These are phyloP conservation scores for Rugonectria rugulosa DNA, from an alignment of 2,329 filamentous ascomycete genomes.

Conservation along the genomic window DNA sequence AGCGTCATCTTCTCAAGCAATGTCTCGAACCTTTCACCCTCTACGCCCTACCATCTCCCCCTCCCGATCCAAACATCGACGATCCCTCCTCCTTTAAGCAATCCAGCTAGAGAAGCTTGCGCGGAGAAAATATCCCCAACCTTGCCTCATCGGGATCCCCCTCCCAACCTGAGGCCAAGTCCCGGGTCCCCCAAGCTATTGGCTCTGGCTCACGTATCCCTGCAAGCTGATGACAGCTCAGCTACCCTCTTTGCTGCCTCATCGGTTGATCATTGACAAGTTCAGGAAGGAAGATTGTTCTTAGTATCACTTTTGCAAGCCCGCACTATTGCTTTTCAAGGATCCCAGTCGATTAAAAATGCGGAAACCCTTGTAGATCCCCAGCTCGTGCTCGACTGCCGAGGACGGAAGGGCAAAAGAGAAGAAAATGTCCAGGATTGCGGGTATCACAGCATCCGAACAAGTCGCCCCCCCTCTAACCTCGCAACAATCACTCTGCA, in stretches of 20 bases:
- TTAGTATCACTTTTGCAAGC: not conserved
- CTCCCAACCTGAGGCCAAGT: too few species aligned
- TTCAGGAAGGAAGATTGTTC: not conserved
- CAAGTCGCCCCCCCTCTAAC: too few species aligned
- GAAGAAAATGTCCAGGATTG: too few species aligned
- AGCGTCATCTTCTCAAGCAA: not conserved
- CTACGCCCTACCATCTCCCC: not conserved
- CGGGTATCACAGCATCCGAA: too few species aligned
- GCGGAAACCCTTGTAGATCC: not conserved
- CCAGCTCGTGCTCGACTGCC: not conserved
- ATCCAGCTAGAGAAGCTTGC: not conserved
- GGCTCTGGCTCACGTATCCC: not conserved
- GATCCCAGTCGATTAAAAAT: not conserved
- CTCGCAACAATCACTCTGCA: too few species aligned
- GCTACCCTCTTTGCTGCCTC: not conserved
- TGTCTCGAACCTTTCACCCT: too few species aligned
- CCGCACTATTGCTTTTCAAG: not conserved
- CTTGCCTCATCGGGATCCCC: slow-evolving; percentile 6
- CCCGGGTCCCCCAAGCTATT: not conserved
- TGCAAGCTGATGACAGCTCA: not conserved
- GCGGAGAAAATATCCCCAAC: slow-evolving; percentile 6
- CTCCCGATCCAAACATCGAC: not conserved
- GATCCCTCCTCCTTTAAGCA: not conserved
- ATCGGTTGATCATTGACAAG: not conserved
- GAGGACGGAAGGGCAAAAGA: too few species aligned